Evolutionary conservation across 1,139 yeast species (phyloP).

Genomic region (Zygoascus meyerae): DNA sequence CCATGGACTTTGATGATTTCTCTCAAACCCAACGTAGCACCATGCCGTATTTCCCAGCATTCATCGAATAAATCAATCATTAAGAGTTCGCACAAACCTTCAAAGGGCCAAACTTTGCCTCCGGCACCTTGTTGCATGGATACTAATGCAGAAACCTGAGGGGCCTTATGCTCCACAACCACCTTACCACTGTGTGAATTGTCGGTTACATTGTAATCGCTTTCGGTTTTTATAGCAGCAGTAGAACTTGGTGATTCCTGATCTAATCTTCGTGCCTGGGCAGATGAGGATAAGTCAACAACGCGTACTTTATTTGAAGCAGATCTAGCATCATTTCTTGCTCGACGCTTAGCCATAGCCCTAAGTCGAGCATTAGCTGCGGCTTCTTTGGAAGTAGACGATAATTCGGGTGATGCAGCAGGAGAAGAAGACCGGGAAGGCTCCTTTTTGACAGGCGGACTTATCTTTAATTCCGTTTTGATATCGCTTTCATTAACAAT

Average conservation of each 20-base stretch:
- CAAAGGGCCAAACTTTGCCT: slow-evolving; percentile 89
- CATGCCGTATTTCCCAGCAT: slow-evolving; percentile 94
- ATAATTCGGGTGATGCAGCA: slow-evolving; percentile 20
- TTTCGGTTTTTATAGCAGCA: slow-evolving; percentile 16
- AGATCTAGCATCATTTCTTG: slow-evolving; percentile 71
- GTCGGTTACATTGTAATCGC: slow-evolving; percentile 46
- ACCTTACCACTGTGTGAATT: slow-evolving; percentile 78
- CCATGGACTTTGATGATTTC: slow-evolving; percentile 86
- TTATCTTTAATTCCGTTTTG: slow-evolving; percentile 18
- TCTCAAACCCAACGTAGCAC: slow-evolving; percentile 88
- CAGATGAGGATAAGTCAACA: slow-evolving; percentile 73
- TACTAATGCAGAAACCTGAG: slow-evolving; percentile 63
- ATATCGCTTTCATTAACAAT: slow-evolving; percentile 33
- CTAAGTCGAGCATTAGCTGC: slow-evolving; percentile 68
- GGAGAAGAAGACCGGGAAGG: slow-evolving; percentile 17
- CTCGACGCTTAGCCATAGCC: slow-evolving; percentile 90
- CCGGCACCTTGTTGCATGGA: slow-evolving; percentile 72
- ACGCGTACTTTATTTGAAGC: slow-evolving; percentile 49
- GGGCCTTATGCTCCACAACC: slow-evolving; percentile 72
- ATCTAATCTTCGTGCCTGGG: slow-evolving; percentile 56
- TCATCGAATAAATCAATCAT: slow-evolving; percentile 78
- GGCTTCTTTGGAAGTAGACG: slow-evolving; percentile 20
- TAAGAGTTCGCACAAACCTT: slow-evolving; percentile 88
- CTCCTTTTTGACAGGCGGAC: slow-evolving; percentile 15
- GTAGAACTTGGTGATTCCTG: slow-evolving; percentile 14